Percentiles rank a stretch among this genome's conserved stretches.
phyloP scores from a whole-genome alignment of 164 flowering plant species.

The Vitis riparia region DNA sequence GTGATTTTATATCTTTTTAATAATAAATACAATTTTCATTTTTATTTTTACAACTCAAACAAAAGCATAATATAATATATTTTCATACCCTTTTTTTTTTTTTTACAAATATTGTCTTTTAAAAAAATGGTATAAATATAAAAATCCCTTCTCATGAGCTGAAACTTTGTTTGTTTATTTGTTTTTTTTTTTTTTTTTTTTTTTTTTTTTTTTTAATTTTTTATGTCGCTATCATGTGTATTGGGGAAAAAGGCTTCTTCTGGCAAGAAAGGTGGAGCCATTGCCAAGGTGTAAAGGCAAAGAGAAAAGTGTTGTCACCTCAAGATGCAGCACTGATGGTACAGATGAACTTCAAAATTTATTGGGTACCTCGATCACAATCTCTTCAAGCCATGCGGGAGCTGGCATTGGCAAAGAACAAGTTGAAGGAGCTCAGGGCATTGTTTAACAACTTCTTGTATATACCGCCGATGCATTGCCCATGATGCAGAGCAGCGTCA shows the following conservation, averaged over 20 bases:
- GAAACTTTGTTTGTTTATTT: too few species aligned
- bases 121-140: too few species aligned
- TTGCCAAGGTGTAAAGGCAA: not conserved
- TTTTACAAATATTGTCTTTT: too few species aligned
- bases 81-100: too few species aligned
- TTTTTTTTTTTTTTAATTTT: not conserved
- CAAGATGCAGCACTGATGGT: conserved; percentile 6
- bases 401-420: not conserved
- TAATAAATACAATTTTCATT: too few species aligned
- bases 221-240: not conserved
- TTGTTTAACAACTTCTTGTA: conserved; percentile 4
- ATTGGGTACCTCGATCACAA: conserved; percentile 1
- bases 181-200: too few species aligned
- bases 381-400: not conserved
- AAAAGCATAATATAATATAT: too few species aligned
- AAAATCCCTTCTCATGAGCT: too few species aligned
- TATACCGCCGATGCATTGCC: not conserved
- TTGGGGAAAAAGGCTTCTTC: not conserved
- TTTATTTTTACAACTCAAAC: too few species aligned
- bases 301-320: not conserved
- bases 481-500: not conserved
- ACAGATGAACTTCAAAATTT: not conserved
- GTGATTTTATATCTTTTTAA: too few species aligned
- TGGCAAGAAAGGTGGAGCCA: not conserved
- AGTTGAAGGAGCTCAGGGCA: conserved; percentile 6